phyloP scores from a whole-genome alignment of 2,329 filamentous ascomycete species.

The Microcyclospora pomicola region DNA sequence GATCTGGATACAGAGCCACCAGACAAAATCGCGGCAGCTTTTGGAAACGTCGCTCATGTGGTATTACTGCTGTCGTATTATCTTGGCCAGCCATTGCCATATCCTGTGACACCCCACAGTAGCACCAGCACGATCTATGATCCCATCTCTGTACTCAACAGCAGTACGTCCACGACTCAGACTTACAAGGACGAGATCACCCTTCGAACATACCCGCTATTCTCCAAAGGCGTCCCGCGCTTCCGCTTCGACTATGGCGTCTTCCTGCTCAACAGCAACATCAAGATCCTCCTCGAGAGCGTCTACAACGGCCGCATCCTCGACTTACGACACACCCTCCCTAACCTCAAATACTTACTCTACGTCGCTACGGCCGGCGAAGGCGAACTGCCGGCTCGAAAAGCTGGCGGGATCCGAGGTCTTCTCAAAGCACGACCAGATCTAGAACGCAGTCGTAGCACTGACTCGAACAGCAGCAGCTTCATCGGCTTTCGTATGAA shows the following conservation, averaged over 20 bases:
- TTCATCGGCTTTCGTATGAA: conserved; percentile 12
- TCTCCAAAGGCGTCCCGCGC: conserved; percentile 51
- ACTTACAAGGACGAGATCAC: conserved; percentile 11
- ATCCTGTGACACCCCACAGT: conserved; percentile 57
- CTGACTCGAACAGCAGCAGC: conserved; percentile 12
- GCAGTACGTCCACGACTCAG: conserved; percentile 9
- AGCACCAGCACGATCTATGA: conserved; percentile 67
- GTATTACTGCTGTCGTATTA: conserved; percentile 70
- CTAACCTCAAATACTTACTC: conserved; percentile 84
- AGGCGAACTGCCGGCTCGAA: conserved; percentile 43
- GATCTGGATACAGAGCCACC: conserved; percentile 51
- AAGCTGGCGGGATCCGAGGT: conserved; percentile 39
- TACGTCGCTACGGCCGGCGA: conserved; percentile 78
- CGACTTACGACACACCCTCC: conserved; percentile 81
- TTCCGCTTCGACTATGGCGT: conserved; percentile 94
- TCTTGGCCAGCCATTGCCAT: conserved; percentile 63
- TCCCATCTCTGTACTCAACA: conserved; percentile 40
- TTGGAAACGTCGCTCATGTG: conserved; percentile 67
- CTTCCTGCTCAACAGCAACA: conserved; percentile 92
- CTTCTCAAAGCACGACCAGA: conserved; percentile 20
- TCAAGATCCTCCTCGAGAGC: conserved; percentile 53
- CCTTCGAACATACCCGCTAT: conserved; percentile 57
- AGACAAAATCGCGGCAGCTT: conserved; percentile 62
- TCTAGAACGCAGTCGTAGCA: conserved; percentile 10
- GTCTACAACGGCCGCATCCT: conserved; percentile 62